Conservation (phyloP, 129 eudicot species). For the Heracleum sosnowskyi region DNA sequence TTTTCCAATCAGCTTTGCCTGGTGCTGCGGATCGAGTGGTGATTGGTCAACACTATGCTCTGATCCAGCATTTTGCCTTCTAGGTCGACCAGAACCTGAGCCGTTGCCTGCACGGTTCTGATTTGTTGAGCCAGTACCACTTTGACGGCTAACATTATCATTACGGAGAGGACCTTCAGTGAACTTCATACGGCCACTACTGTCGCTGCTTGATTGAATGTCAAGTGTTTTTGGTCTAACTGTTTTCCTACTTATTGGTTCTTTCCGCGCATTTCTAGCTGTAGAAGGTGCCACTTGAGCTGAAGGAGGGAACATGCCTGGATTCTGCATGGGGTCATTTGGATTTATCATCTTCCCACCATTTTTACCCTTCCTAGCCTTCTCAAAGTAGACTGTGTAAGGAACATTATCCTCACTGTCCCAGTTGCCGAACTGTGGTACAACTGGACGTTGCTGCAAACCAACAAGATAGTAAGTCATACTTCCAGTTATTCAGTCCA, state of each 20-base stretch:
- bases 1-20: constrained; percentile 33
- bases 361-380: constrained; percentile 54
- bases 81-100: constrained; percentile 34
- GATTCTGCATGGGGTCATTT: constrained; percentile 77
- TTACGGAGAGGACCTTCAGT: constrained; percentile 33
- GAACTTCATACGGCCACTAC: constrained; percentile 26
- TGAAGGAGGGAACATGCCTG: constrained; percentile 46
- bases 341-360: constrained; percentile 86
- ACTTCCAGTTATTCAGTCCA: neutral
- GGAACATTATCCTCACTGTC: constrained; percentile 57
- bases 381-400: constrained; percentile 72
- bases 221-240: constrained; percentile 29
- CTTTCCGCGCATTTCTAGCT: constrained; percentile 25
- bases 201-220: constrained; percentile 35
- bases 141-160: constrained; percentile 27
- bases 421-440: constrained; percentile 92
- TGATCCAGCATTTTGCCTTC: constrained; percentile 41
- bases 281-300: constrained; percentile 26
- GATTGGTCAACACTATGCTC: constrained; percentile 61
- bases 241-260: constrained; percentile 30
- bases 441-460: constrained; percentile 48
- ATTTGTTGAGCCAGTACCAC: constrained; percentile 24
- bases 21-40: constrained; percentile 69
- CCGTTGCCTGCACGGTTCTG: constrained; percentile 44
- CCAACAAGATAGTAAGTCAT: constrained; percentile 2